Evolutionary conservation across 2,329 filamentous ascomycete species (phyloP), one percentile per base, ranked within the genome.

Genomic region (Metarhizium brunneum): DNA sequence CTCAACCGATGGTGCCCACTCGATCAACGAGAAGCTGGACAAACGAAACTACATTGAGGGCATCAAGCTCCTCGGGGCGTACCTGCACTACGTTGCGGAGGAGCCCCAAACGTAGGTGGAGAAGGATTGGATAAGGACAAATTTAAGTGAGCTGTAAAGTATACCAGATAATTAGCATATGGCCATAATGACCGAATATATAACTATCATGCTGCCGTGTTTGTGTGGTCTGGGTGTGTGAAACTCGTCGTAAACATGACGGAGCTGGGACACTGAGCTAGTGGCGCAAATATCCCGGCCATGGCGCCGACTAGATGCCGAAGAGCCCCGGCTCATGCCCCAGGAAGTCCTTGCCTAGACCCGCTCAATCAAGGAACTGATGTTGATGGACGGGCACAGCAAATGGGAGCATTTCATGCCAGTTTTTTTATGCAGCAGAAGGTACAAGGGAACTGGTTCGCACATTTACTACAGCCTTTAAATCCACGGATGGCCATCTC

Each of bases 11-110:
- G 92, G 89, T 47, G 94, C 94, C 7, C 94, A 99, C 76, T 96
- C 90, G 38, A 95, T 96, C 74, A 99, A 99, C 71, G 94, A 97
- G 83, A 96, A 96, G 81, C 79, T 99, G 56, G 94, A 99, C 73
- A 91, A 88, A 81, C 84, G 83, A 68, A 99, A 99, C 76, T 99
- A 99, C 72, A 95, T 99, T 66, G 91, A 99, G 78, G 94, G 94
- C 51, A 96, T 89, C 65, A 99, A 99, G 83, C 75, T 99, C 60
- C 75, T 99, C 56, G 94, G 94, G 50, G 89, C 92, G 3, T 99
- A 99, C 71, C 76, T 99, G 68, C 92, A 97, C 75, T 96, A 96
- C 65, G 91, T 96, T 61, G 91, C 92, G 2, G 90, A 92, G 69
- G 94, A 99, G 80, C 85, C 89, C 43, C 84, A 69, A 59, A 55